A percentile compares a stretch with the other conserved stretches of the same genome.
Evolutionary conservation across 805 yeast species (phyloP).

Genomic region (Dipodascus geniculatus): DNA sequence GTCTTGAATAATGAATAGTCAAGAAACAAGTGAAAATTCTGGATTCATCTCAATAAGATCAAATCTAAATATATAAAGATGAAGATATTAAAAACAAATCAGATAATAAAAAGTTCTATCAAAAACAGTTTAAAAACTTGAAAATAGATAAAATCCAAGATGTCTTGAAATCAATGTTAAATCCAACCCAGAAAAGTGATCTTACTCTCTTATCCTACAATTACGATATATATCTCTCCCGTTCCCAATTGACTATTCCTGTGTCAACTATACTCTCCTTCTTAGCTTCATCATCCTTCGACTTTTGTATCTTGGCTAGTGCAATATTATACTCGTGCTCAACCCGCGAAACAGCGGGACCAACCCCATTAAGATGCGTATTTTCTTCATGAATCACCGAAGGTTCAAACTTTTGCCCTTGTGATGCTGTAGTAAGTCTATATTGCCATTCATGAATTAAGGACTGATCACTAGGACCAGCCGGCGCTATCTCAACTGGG

Average conservation of each 20-base stretch:
- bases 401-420: neutral
- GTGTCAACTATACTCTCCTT: conserved; percentile 6
- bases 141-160: no score
- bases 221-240: conserved; percentile 3
- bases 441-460: neutral
- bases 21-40: no score
- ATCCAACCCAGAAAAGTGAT: no score
- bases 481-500: neutral
- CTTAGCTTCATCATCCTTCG: conserved; percentile 4
- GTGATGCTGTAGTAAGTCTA: neutral
- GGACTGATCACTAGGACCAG: neutral
- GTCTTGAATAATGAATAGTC: no score
- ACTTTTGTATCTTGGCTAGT: conserved; percentile 7
- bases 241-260: conserved; percentile 9
- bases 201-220: neutral
- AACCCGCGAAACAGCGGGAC: neutral
- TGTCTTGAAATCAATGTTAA: no score
- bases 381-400: neutral
- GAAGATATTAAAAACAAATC: no score
- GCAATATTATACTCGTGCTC: conserved; percentile 8
- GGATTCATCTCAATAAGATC: no score
- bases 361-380: neutral
- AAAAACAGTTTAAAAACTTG: no score
- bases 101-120: no score
- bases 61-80: no score